Conservation (phyloP, 352 stramenopile genomes). For the Pythium diclinum region DNA sequence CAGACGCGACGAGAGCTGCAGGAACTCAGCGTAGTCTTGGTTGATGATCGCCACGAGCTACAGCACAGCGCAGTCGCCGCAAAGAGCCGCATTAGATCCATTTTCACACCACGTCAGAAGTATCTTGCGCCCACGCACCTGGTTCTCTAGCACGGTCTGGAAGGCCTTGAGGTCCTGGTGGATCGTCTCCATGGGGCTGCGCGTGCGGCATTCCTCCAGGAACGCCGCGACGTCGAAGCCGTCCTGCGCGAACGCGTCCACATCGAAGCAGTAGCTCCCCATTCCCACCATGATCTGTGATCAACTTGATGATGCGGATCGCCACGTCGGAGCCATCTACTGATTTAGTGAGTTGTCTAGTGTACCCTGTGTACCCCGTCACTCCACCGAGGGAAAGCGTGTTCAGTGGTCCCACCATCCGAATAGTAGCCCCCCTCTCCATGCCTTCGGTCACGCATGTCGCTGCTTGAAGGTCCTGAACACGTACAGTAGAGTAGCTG, state of each 20-base stretch:
- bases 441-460: neutral
- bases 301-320: neutral
- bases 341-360: neutral
- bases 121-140: constrained; percentile 31
- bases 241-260: constrained; percentile 73
- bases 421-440: neutral
- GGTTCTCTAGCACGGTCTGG: constrained; percentile 84
- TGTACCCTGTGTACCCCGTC: neutral
- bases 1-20: constrained; percentile 85
- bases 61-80: neutral
- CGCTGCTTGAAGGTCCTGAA: constrained; percentile 1
- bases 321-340: neutral
- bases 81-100: neutral
- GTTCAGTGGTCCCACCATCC: neutral
- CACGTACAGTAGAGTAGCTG: neutral
- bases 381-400: neutral
- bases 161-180: constrained; percentile 83
- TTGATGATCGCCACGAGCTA: constrained; percentile 88
- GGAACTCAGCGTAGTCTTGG: constrained; percentile 86
- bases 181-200: constrained; percentile 80
- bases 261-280: constrained; percentile 81
- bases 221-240: constrained; percentile 65
- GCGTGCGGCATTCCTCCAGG: constrained; percentile 71
- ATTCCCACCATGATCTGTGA: constrained; percentile 8
- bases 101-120: neutral